Conservation (phyloP, 148 eudicot genomes). For the Camellia granthamiana region DNA sequence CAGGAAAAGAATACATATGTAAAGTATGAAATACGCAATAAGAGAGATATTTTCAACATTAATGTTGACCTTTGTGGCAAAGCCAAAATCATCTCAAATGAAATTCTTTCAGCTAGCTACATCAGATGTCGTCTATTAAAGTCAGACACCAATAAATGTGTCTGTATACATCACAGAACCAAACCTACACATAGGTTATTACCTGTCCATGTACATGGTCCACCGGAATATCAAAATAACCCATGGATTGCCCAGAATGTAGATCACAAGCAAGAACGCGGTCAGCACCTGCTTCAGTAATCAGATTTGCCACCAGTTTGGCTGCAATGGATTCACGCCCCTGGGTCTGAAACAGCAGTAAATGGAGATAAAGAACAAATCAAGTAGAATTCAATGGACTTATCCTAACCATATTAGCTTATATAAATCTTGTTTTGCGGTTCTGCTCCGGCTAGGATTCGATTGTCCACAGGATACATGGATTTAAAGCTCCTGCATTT, state of each 20-base stretch:
- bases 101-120: neutral
- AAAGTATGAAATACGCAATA: neutral
- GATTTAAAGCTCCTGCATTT: neutral
- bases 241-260: conserved; percentile 97
- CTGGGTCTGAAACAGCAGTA: conserved; percentile 65
- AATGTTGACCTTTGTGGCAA: neutral
- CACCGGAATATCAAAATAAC: conserved; percentile 94
- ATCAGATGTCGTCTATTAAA: neutral
- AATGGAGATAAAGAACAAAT: neutral
- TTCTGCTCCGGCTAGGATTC: neutral
- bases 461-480: neutral
- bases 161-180: neutral
- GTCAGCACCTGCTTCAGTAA: conserved; percentile 90
- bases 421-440: neutral
- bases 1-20: neutral
- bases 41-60: neutral
- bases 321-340: conserved; percentile 97
- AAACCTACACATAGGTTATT: neutral
- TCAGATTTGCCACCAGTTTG: conserved; percentile 82
- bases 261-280: conserved; percentile 95
- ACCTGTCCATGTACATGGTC: conserved; percentile 95
- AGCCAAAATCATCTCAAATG: neutral
- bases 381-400: neutral
- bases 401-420: neutral
- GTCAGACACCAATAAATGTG: neutral